Base-by-base conservation (phyloP, 225 moss, liverwort and hornwort species). In the Physcomitrium patens region DNA sequence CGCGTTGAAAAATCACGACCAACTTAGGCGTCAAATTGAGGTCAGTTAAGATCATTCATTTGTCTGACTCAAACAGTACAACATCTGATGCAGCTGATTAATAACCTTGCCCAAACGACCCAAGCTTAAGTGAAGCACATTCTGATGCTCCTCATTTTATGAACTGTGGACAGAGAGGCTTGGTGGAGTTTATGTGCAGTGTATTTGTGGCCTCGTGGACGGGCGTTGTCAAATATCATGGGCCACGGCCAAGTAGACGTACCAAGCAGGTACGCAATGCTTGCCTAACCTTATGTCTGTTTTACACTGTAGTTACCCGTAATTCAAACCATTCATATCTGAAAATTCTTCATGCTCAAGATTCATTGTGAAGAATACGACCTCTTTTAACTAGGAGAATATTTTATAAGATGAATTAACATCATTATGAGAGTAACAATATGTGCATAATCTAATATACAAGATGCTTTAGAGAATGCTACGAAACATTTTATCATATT, bases 141-240 rank as follows among this genome's bases (percentile, higher is more conserved):
- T 27, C 60, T 73, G 56, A 81, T 56, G 56, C 22, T 47, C 60
- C 41, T 63, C 52, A 17, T 86, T 44, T 66, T 73, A 51, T 76
- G 24, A 7, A 3, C n/a, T 68, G 19, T 81, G 79, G 61, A 76
- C 92, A 96, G 96, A 85, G 94, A 67, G 92, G 91, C 28, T 91
- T 97, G 81, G 96, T 97, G 86, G 94, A 97, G 81, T 97, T 97
- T 63, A 93, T 94, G 23, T 97, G 96, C 72, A 90, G 92, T 63
- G 91, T 91, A 27, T 97, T 97, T 81, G 96, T 97, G 64, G 92
- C 92, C 31, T 97, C 96, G 46, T 97, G 96, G 96, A 92, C 94
- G 57, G 94, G 96, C 43, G 94, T 97, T 72, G 90, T 97, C 52
- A 87, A 67, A 83, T 97, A 94, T 70, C 96, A 97, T 79, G 96